These are phyloP conservation scores for Phaseolus coccineus DNA, from an alignment of 331 rosid genomes.

Conservation along the genomic window DNA sequence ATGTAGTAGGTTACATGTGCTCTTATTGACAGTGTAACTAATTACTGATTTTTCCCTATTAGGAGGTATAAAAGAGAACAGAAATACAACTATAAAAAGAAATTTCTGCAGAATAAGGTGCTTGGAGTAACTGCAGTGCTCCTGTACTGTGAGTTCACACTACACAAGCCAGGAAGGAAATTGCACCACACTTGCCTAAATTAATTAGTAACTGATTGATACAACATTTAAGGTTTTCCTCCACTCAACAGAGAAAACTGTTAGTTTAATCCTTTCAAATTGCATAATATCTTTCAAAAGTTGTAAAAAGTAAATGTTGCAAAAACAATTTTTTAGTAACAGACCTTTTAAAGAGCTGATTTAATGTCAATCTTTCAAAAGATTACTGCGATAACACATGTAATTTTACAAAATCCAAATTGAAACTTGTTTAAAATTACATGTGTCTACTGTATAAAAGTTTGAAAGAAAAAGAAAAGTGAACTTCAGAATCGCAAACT, in stretches of 20 bases:
- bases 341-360: not conserved
- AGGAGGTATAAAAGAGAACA: no score
- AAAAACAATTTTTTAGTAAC: not conserved
- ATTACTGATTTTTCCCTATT: no score
- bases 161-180: no score
- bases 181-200: no score
- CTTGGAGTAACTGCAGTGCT: no score
- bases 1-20: no score
- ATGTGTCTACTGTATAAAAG: not conserved
- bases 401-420: not conserved
- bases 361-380: not conserved
- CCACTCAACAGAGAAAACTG: not conserved
- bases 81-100: no score
- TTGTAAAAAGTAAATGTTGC: not conserved
- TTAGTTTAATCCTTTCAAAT: not conserved
- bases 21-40: no score
- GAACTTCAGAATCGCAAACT: not conserved
- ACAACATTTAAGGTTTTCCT: no score
- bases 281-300: not conserved
- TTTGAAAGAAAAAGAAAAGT: not conserved
- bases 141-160: no score
- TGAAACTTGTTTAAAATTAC: not conserved
- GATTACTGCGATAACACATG: not conserved
- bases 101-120: no score
- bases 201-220: no score